Percentiles rank a stretch among this genome's conserved stretches.
Conservation (phyloP, 176 grass and related monocot genomes). For the Neostapfia colusana region DNA sequence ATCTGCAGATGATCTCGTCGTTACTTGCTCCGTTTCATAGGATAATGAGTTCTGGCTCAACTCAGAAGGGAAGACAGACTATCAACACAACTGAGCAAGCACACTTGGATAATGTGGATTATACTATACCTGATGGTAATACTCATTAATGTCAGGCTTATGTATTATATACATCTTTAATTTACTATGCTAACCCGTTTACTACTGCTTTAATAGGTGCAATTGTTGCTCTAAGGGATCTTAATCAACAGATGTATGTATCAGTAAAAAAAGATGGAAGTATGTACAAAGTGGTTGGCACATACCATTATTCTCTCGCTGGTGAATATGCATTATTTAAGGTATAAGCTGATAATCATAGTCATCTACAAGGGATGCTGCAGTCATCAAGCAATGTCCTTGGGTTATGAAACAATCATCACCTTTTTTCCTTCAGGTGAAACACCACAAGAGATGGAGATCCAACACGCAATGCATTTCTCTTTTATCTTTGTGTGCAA, state of each 20-base stretch:
- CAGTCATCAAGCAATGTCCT: background rate
- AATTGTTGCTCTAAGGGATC: slow-evolving; percentile 75
- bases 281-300: slow-evolving; percentile 60
- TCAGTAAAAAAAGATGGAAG: slow-evolving; percentile 58
- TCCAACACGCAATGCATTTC: slow-evolving; percentile 56
- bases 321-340: slow-evolving; percentile 71
- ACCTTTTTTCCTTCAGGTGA: slow-evolving; percentile 53
- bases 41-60: slow-evolving; percentile 47
- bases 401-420: background rate
- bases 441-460: slow-evolving; percentile 65
- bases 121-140: slow-evolving; percentile 75
- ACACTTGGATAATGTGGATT: slow-evolving; percentile 43
- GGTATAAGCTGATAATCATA: slow-evolving; percentile 42
- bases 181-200: slow-evolving; percentile 20
- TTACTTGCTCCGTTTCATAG: slow-evolving; percentile 61
- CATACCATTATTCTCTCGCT: slow-evolving; percentile 71
- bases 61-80: slow-evolving; percentile 41
- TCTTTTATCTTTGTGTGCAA: slow-evolving; percentile 59
- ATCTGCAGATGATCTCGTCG: slow-evolving; percentile 58
- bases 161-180: slow-evolving; percentile 14
- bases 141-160: slow-evolving; percentile 19
- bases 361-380: slow-evolving; percentile 3
- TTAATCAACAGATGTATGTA: slow-evolving; percentile 79
- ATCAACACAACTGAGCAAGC: slow-evolving; percentile 37
- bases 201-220: slow-evolving; percentile 58